Evolutionary conservation across 192 early-diverging fungal species (phyloP), one percentile per base, ranked within the genome.

Genomic region (Gaertneriomyces semiglobifer): DNA sequence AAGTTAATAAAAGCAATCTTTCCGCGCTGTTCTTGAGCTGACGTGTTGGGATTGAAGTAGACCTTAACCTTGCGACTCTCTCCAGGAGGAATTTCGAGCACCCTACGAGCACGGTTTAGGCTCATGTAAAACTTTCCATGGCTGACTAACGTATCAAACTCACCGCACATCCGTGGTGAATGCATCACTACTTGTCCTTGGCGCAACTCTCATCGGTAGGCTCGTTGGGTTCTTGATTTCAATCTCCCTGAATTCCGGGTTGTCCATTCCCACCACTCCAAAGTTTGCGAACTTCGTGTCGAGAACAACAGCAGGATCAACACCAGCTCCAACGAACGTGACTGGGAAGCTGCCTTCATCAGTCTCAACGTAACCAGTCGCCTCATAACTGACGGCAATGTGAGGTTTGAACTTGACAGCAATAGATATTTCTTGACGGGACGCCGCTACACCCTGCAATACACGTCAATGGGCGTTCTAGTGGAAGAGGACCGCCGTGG

Each of bases 201-300:
- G 55, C n/a, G 74, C 58, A 38, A 82, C 44, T 7, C 69, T 62
- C 45, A 79, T 55, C 8, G 25, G 25, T 44, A 82, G 58, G 44
- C 53, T 38, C 2, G 78, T 73, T 7, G 69, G 71, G 51, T 84
- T 84, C 16, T 16, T 65, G 47, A 80, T 59, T 7, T 44, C 59
- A 33, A 84, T 42, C 10, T 70, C 66, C 12, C 74, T 61, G 53
- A 73, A 81, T 61, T 84, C 82, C 14, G 77, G 76, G 38, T 76
- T 70, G 6, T 65, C 74, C n/a, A 81, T 65, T 6, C 82, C 82
- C 44, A 84, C 77, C 5, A 77, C 71, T 4, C 82, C 82, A 72
- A 84, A 84, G 62, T 79, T 65, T 10, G 70, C 66, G 44, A 75
- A 60, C 6, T 41, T 19, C 3, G 12, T 51, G 50, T 69, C 67